Conservation (phyloP, 2,329 filamentous ascomycete genomes). For the Epichloe amarillans region DNA sequence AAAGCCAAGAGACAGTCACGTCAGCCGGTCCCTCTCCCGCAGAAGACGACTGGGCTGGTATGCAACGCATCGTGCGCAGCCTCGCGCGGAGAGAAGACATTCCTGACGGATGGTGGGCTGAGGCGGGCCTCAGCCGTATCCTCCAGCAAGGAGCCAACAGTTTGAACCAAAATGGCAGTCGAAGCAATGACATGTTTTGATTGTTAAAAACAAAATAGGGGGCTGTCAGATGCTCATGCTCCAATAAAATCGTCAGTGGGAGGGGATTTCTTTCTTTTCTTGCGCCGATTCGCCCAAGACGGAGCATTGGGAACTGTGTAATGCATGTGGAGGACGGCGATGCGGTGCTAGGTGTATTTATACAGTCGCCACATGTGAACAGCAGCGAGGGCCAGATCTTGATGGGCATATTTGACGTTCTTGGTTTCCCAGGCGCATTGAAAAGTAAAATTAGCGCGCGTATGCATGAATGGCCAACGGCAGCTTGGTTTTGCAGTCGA, state of each 20-base stretch:
- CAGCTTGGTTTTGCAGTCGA: background rate
- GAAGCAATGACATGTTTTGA: background rate
- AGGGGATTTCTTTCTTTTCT: too few relatives aligned
- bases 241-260: background rate
- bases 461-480: background rate
- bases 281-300: background rate
- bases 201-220: background rate
- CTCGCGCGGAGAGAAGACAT: conserved; percentile 61
- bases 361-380: background rate
- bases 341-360: background rate
- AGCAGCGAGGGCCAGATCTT: background rate
- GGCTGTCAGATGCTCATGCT: too few relatives aligned
- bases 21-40: conserved; percentile 8
- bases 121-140: conserved; percentile 51
- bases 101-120: conserved; percentile 71
- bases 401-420: background rate
- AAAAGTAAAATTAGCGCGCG: background rate
- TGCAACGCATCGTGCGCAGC: conserved; percentile 59
- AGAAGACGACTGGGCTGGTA: conserved; percentile 38
- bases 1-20: background rate
- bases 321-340: too few relatives aligned
- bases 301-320: background rate
- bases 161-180: background rate
- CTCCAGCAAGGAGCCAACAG: conserved; percentile 20
- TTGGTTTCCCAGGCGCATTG: background rate